phyloP scores from a whole-genome alignment of 371 early-diverging fungal genomes.

The Encephalitozoon hellem region DNA sequence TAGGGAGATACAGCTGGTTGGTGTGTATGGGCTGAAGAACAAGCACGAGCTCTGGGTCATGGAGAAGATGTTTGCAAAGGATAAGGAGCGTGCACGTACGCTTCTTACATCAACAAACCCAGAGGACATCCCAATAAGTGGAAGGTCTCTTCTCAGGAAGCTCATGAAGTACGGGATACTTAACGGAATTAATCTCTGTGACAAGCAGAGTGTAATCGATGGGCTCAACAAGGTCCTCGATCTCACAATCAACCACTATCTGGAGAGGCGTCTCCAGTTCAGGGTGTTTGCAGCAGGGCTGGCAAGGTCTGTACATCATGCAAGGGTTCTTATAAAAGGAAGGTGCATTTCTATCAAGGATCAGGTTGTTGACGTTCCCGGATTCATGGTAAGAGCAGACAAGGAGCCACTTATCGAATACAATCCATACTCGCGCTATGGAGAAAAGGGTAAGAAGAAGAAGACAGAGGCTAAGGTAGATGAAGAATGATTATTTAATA shows the following conservation, averaged over 20 bases:
- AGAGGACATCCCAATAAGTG: constrained; percentile 93
- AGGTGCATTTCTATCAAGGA: constrained; percentile 59
- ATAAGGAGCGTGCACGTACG: constrained; percentile 98
- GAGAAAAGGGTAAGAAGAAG: constrained; percentile 22
- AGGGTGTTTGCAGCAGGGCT: constrained; percentile 95
- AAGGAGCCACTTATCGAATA: constrained; percentile 58
- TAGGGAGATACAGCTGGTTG: constrained; percentile 91
- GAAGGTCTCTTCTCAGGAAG: constrained; percentile 92
- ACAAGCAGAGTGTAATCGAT: constrained; percentile 71
- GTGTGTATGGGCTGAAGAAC: constrained; percentile 95
- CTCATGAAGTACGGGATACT: constrained; percentile 93
- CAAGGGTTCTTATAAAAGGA: constrained; percentile 86
- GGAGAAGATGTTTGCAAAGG: constrained; percentile 86
- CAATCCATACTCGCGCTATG: constrained; percentile 7
- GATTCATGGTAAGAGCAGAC: constrained; percentile 55
- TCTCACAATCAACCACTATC: constrained; percentile 89
- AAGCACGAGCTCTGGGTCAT: constrained; percentile 98
- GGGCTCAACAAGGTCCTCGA: constrained; percentile 96
- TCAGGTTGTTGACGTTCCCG: constrained; percentile 56
- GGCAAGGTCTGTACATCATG: constrained; percentile 97
- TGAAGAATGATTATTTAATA: constrained; percentile 19
- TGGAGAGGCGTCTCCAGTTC: constrained; percentile 97
- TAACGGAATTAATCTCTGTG: constrained; percentile 62
- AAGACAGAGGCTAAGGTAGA: constrained; percentile 13
- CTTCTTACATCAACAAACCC: constrained; percentile 89